A percentile compares a stretch with the other conserved stretches of the same genome.
Evolutionary conservation across 2,329 filamentous ascomycete genomes (phyloP).

Genomic region (Akanthomyces dipterigenus): DNA sequence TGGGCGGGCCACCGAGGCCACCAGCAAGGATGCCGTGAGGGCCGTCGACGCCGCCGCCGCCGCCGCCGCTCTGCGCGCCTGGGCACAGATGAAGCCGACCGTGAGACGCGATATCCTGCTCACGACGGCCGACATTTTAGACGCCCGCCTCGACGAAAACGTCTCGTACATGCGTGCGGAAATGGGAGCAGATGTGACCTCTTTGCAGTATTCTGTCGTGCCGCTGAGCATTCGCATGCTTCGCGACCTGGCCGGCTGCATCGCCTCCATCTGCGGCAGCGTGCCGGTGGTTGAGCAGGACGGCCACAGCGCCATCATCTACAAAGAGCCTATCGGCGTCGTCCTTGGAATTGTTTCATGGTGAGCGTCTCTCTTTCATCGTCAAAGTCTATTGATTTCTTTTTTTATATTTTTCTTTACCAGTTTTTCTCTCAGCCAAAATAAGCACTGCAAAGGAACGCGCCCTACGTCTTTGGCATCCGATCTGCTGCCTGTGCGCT

Average conservation of each 20-base stretch:
- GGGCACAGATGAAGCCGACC: constrained; percentile 52
- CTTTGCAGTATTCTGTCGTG: constrained; percentile 29
- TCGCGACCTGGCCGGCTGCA: constrained; percentile 31
- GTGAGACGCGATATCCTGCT: constrained; percentile 55
- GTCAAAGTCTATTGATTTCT: neutral
- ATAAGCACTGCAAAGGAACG: constrained; percentile 16
- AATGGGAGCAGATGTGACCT: constrained; percentile 21
- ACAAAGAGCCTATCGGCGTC: constrained; percentile 66
- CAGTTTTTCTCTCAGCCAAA: no score
- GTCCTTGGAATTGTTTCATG: constrained; percentile 68
- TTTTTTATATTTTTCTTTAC: no score
- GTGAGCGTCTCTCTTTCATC: neutral
- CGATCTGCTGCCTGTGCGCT: constrained; percentile 16
- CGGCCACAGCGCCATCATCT: constrained; percentile 49
- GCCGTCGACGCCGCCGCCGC: constrained; percentile 41
- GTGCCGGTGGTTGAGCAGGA: constrained; percentile 31
- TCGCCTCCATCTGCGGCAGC: constrained; percentile 25
- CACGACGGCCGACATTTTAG: constrained; percentile 53
- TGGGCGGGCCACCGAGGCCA: constrained; percentile 45
- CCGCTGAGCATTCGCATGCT: constrained; percentile 25
- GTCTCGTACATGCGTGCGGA: constrained; percentile 43
- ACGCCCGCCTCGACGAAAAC: constrained; percentile 46
- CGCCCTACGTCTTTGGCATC: constrained; percentile 20
- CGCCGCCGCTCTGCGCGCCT: constrained; percentile 51
- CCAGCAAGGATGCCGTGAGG: constrained; percentile 44